These are phyloP conservation scores for Candida quercuum DNA, from an alignment of 805 yeast species.

Conservation along the genomic window DNA sequence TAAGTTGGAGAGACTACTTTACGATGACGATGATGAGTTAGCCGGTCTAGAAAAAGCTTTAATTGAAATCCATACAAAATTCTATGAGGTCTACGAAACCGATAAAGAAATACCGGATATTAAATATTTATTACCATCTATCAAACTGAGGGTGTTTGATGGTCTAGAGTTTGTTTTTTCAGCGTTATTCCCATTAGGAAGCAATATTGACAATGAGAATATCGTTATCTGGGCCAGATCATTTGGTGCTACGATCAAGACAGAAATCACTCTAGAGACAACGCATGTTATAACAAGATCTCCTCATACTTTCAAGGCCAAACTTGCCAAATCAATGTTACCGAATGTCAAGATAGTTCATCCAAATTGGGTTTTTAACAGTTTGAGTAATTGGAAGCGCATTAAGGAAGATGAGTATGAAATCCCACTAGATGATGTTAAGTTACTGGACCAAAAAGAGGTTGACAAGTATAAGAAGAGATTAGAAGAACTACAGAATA, in stretches of 20 bases:
- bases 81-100: conserved; percentile 45
- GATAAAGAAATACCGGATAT: conserved; percentile 56
- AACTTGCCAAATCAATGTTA: conserved; percentile 63
- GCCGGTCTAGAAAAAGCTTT: conserved; percentile 57
- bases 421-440: conserved; percentile 45
- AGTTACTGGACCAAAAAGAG: conserved; percentile 38
- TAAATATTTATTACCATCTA: conserved; percentile 62
- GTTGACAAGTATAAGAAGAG: conserved; percentile 25
- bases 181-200: conserved; percentile 86
- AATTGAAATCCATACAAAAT: conserved; percentile 57
- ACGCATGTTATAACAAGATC: conserved; percentile 87
- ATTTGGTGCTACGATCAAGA: conserved; percentile 82
- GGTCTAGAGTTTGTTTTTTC: conserved; percentile 74
- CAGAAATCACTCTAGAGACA: conserved; percentile 63
- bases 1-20: conserved; percentile 38
- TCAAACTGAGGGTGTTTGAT: conserved; percentile 63
- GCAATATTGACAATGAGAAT: conserved; percentile 67
- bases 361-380: conserved; percentile 89
- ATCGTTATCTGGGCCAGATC: conserved; percentile 89
- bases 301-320: conserved; percentile 78
- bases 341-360: conserved; percentile 68
- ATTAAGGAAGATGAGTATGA: conserved; percentile 57
- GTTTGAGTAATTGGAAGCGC: conserved; percentile 73
- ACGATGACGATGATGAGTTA: conserved; percentile 81
- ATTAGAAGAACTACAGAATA: conserved; percentile 28